A percentile compares a stretch with the other conserved stretches of the same genome.
Conservation (phyloP, 2,329 filamentous ascomycete species). For the Verticillium dahliae region DNA sequence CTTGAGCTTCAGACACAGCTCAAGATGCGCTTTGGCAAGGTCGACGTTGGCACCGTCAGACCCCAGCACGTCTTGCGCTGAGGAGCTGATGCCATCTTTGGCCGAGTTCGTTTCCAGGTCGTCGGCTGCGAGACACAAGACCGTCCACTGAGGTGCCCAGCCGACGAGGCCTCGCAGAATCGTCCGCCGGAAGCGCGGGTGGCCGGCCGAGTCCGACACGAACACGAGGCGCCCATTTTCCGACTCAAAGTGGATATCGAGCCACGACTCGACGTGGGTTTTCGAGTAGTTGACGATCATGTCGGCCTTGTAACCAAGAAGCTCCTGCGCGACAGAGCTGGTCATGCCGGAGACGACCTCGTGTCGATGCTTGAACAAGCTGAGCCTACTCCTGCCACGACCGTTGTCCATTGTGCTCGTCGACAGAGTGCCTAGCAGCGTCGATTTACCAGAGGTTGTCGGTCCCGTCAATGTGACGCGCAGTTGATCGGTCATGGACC, state of each 20-base stretch:
- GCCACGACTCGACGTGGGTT: slow-evolving; percentile 85
- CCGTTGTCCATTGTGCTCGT: slow-evolving; percentile 89
- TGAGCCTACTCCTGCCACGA: slow-evolving; percentile 80
- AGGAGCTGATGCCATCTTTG: slow-evolving; percentile 34
- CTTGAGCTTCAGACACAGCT: slow-evolving; percentile 74
- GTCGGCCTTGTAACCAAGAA: slow-evolving; percentile 70
- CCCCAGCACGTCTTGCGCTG: slow-evolving; percentile 44
- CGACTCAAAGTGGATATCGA: slow-evolving; percentile 80
- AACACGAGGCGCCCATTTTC: slow-evolving; percentile 74
- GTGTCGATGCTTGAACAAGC: slow-evolving; percentile 85
- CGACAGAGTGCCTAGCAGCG: slow-evolving; percentile 78
- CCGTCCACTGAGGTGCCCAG: slow-evolving; percentile 91
- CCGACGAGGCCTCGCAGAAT: slow-evolving; percentile 85
- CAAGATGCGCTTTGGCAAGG: slow-evolving; percentile 71
- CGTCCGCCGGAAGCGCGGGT: slow-evolving; percentile 82
- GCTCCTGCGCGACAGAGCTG: slow-evolving; percentile 88
- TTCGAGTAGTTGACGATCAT: slow-evolving; percentile 76
- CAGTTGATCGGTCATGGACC: slow-evolving; percentile 64
- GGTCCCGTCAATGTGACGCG: slow-evolving; percentile 83
- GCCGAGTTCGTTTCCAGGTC: slow-evolving; percentile 42
- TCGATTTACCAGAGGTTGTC: slow-evolving; percentile 89
- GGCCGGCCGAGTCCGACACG: slow-evolving; percentile 85
- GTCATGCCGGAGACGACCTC: slow-evolving; percentile 89
- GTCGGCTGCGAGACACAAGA: slow-evolving; percentile 81
- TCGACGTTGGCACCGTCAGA: slow-evolving; percentile 55